Evolutionary conservation across 1,139 yeast species (phyloP).

Genomic region (Nakaseomyces nivariensis): DNA sequence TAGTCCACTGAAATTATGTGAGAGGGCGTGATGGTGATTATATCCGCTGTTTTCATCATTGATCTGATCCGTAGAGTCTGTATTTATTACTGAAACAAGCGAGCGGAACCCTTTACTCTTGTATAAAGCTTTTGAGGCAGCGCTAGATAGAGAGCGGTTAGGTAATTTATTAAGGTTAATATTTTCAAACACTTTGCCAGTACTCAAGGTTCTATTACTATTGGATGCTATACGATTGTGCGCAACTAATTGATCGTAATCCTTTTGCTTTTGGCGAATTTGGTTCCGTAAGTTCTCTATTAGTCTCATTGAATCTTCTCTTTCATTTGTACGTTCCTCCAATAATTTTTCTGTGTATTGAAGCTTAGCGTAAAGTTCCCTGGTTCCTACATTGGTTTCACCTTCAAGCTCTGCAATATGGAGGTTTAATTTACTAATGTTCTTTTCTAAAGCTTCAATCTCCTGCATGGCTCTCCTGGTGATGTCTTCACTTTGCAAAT

Average conservation of each 20-base stretch:
- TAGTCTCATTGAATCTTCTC: conserved; percentile 39
- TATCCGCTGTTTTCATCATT: not conserved
- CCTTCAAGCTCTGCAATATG: conserved; percentile 52
- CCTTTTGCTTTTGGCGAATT: conserved; percentile 56
- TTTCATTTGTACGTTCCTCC: conserved; percentile 44
- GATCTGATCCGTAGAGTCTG: not conserved
- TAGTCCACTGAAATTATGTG: not conserved
- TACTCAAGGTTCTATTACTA: not conserved
- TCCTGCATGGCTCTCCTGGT: conserved; percentile 69
- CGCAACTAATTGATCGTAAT: conserved; percentile 55
- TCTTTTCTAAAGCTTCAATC: conserved; percentile 45
- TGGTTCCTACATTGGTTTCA: conserved; percentile 42
- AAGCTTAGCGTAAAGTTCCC: conserved; percentile 61
- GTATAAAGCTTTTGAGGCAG: conserved; percentile 5
- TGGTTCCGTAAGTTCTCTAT: conserved; percentile 35
- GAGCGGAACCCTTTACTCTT: conserved; percentile 10
- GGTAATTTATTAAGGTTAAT: conserved; percentile 1
- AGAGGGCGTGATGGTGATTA: not conserved
- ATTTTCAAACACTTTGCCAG: conserved; percentile 6
- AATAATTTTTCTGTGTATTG: conserved; percentile 51
- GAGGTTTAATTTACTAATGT: conserved; percentile 38
- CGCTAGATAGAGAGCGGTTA: not conserved
- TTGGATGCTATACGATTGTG: conserved; percentile 10
- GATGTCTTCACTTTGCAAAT: conserved; percentile 75
- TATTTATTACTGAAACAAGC: conserved; percentile 6